phyloP scores from a whole-genome alignment of 768 basidiomycete species.

The Termitomyces sp. region DNA sequence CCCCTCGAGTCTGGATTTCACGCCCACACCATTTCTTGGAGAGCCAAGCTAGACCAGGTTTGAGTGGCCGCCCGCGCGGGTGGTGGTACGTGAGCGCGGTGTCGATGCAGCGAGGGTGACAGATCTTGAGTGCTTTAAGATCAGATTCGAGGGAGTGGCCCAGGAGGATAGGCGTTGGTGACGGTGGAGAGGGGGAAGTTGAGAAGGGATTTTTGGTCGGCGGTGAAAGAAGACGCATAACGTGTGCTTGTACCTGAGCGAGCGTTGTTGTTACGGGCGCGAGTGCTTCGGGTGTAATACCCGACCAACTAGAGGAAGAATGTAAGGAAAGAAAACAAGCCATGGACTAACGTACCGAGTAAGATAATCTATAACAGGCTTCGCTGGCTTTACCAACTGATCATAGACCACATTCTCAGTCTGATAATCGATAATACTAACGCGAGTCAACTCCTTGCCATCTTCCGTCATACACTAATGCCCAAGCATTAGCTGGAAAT shows the following conservation, averaged over 20 bases:
- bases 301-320: slow-evolving; percentile 66
- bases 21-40: slow-evolving; percentile 89
- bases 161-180: slow-evolving; percentile 71
- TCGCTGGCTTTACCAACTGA: slow-evolving; percentile 81
- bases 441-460: slow-evolving; percentile 83
- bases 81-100: slow-evolving; percentile 90
- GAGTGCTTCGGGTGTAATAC: slow-evolving; percentile 78
- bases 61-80: slow-evolving; percentile 88
- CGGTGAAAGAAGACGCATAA: slow-evolving; percentile 59
- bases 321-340: neutral
- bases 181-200: slow-evolving; percentile 23
- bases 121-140: slow-evolving; percentile 79
- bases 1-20: slow-evolving; percentile 82
- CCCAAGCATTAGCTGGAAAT: neutral
- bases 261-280: slow-evolving; percentile 71
- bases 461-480: slow-evolving; percentile 81
- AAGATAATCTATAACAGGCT: slow-evolving; percentile 87
- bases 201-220: slow-evolving; percentile 40
- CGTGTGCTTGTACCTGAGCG: slow-evolving; percentile 66
- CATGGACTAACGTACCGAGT: slow-evolving; percentile 52
- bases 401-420: slow-evolving; percentile 78
- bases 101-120: slow-evolving; percentile 86
- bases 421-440: slow-evolving; percentile 77
- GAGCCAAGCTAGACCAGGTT: slow-evolving; percentile 96
- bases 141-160: slow-evolving; percentile 97